Evolutionary conservation across 495 filamentous ascomycete species (phyloP).

Genomic region (Sabuloglossum arenarium): DNA sequence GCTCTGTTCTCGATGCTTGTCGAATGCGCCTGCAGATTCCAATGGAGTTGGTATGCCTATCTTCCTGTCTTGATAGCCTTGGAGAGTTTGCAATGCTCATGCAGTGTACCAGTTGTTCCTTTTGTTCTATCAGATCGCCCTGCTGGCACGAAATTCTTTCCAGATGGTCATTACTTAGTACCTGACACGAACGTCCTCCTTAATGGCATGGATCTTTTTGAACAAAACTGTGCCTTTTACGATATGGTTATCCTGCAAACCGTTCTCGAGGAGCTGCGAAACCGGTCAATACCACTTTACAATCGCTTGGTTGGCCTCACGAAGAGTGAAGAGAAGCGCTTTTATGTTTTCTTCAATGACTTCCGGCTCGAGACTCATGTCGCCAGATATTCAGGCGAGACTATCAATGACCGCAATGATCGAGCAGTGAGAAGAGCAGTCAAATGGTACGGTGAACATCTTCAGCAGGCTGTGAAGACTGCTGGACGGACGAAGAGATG

Average conservation of each 20-base stretch:
- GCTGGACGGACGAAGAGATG: slow-evolving; percentile 31
- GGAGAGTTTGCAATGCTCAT: background rate
- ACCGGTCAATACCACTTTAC: slow-evolving; percentile 84
- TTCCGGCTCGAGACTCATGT: slow-evolving; percentile 86
- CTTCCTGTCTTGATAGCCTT: slow-evolving; percentile 6
- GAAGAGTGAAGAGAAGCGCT: slow-evolving; percentile 86
- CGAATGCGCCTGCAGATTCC: slow-evolving; percentile 52
- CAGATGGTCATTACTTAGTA: slow-evolving; percentile 80
- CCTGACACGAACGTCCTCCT: slow-evolving; percentile 94
- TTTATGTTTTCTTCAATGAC: slow-evolving; percentile 98
- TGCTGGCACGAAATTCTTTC: slow-evolving; percentile 58
- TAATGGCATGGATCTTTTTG: slow-evolving; percentile 89
- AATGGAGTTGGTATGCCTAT: slow-evolving; percentile 41
- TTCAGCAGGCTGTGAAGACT: slow-evolving; percentile 33
- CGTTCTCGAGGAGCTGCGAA: slow-evolving; percentile 85
- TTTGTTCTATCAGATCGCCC: slow-evolving; percentile 78
- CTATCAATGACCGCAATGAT: slow-evolving; percentile 93
- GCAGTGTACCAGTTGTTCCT: slow-evolving; percentile 32
- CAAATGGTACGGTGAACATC: slow-evolving; percentile 73
- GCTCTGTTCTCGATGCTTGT: slow-evolving; percentile 55
- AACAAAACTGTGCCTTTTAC: slow-evolving; percentile 76
- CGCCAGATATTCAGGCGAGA: slow-evolving; percentile 49
- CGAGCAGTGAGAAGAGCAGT: slow-evolving; percentile 71
- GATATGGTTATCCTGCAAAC: slow-evolving; percentile 91
- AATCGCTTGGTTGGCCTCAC: slow-evolving; percentile 77